Evolutionary conservation across 73 alveolate genomes (phyloP).

Genomic region (Paramecium biaurelia): DNA sequence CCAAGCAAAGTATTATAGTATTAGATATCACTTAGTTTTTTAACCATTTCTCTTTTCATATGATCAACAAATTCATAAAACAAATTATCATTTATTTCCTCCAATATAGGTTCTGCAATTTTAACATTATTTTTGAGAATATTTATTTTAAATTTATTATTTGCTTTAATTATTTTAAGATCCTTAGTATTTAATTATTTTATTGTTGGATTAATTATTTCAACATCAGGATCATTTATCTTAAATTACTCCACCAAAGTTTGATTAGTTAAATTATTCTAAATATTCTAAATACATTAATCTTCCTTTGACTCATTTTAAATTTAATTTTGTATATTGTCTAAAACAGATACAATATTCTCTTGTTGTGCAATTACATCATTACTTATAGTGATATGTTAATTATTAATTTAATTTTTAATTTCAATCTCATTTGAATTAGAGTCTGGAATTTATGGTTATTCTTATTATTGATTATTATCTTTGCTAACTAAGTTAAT

Average conservation of each 20-base stretch:
- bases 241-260: background rate
- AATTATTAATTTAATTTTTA: too few species aligned
- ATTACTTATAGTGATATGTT: background rate
- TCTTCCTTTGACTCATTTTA: background rate
- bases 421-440: background rate
- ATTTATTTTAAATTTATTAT: background rate
- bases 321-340: background rate
- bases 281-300: background rate
- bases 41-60: background rate
- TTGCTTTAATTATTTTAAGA: background rate
- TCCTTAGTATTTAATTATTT: background rate
- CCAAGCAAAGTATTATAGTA: constrained; percentile 13
- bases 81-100: background rate
- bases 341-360: background rate
- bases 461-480: background rate
- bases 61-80: background rate
- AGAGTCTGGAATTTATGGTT: background rate
- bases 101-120: constrained; percentile 1
- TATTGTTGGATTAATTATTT: background rate
- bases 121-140: background rate
- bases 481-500: background rate
- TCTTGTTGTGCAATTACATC: background rate
- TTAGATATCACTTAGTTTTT: background rate
- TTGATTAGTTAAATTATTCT: background rate
- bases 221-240: background rate